phyloP scores from a whole-genome alignment of 2,329 filamentous ascomycete genomes.

The Aspergillus transmontanensis region DNA sequence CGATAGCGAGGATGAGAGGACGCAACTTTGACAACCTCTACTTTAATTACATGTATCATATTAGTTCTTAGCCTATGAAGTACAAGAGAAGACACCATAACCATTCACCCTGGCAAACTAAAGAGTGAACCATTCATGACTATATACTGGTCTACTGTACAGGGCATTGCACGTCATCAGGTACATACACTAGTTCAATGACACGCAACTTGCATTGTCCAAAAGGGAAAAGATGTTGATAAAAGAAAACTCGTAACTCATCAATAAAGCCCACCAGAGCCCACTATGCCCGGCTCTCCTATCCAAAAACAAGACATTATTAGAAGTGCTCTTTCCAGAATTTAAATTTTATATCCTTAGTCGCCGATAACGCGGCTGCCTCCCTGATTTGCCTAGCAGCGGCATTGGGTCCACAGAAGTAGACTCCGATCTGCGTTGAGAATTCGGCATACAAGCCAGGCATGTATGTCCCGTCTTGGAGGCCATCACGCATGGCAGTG shows the following conservation, averaged over 20 bases:
- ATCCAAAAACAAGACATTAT: neutral
- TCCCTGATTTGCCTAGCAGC: constrained; percentile 81
- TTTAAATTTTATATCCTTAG: constrained; percentile 82
- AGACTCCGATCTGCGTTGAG: constrained; percentile 88
- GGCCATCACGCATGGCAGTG: constrained; percentile 81
- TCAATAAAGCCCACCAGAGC: constrained; percentile 6
- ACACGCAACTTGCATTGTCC: constrained; percentile 5
- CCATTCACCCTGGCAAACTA: neutral
- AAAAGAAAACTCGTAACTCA: constrained; percentile 27
- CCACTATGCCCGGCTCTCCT: neutral
- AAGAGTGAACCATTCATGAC: neutral
- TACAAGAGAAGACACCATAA: neutral
- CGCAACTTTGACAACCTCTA: constrained; percentile 10
- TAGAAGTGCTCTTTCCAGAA: constrained; percentile 96
- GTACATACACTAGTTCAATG: constrained; percentile 7
- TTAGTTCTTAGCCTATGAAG: neutral
- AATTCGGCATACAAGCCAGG: constrained; percentile 74
- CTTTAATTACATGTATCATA: neutral
- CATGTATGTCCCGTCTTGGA: constrained; percentile 82
- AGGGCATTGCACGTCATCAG: constrained; percentile 13
- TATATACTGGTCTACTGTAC: constrained; percentile 22
- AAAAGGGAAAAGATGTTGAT: constrained; percentile 1
- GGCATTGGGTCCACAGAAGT: constrained; percentile 90
- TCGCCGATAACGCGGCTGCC: constrained; percentile 73
- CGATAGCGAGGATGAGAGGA: constrained; percentile 28